phyloP scores from a whole-genome alignment of 164 flowering plant genomes.

The Macadamia integrifolia region DNA sequence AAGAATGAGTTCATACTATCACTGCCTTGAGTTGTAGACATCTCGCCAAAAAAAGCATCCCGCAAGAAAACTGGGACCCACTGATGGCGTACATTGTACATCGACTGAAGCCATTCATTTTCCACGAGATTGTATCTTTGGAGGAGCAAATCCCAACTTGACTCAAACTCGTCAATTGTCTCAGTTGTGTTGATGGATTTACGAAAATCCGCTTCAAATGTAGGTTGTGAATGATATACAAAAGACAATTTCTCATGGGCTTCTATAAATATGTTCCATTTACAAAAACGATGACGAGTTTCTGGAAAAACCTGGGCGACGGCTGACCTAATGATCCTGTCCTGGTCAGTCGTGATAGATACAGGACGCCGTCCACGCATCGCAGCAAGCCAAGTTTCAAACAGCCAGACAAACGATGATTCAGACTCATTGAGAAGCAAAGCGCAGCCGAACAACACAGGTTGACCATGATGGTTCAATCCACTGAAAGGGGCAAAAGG shows the following conservation, averaged over 20 bases:
- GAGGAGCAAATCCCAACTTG: slow-evolving; percentile 37
- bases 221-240: slow-evolving; percentile 28
- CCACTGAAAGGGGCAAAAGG: slow-evolving; percentile 52
- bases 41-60: slow-evolving; percentile 51
- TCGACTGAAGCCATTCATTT: slow-evolving; percentile 49
- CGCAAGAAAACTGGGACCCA: slow-evolving; percentile 58
- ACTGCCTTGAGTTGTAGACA: slow-evolving; percentile 23
- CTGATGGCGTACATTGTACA: slow-evolving; percentile 41
- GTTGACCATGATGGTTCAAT: slow-evolving; percentile 47
- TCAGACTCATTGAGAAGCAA: slow-evolving; percentile 45
- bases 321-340: slow-evolving; percentile 38
- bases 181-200: slow-evolving; percentile 44
- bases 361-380: slow-evolving; percentile 44
- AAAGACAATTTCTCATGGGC: slow-evolving; percentile 41
- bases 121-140: slow-evolving; percentile 33
- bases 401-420: slow-evolving; percentile 40
- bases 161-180: slow-evolving; percentile 49
- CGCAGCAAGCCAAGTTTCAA: slow-evolving; percentile 51
- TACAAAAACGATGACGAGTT: slow-evolving; percentile 45
- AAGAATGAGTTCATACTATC: slow-evolving; percentile 34
- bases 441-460: slow-evolving; percentile 32
- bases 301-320: slow-evolving; percentile 41
- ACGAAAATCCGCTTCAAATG: slow-evolving; percentile 39
- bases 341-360: slow-evolving; percentile 50
- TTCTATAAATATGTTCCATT: slow-evolving; percentile 40